A percentile compares a stretch with the other conserved stretches of the same genome.
phyloP scores from a whole-genome alignment of 176 grass and related monocot species.

The Ensete ventricosum region DNA sequence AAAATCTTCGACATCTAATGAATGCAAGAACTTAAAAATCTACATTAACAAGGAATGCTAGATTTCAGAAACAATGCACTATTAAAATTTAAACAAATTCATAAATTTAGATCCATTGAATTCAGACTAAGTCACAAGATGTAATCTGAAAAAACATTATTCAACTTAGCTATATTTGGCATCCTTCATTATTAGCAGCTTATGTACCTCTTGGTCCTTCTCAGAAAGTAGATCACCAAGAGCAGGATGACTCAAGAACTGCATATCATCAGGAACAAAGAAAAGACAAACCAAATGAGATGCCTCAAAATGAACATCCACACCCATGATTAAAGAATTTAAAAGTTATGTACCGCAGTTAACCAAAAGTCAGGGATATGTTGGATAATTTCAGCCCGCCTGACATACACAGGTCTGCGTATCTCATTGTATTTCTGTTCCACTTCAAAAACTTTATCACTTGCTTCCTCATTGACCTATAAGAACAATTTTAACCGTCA shows the following conservation, averaged over 20 bases:
- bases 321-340: neutral
- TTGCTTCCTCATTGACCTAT: constrained; percentile 93
- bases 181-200: neutral
- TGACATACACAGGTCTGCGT: constrained; percentile 72
- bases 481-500: neutral
- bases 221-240: constrained; percentile 59
- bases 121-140: neutral
- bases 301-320: neutral
- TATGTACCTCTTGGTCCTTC: constrained; percentile 58
- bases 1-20: constrained; percentile 60
- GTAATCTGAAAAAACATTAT: neutral
- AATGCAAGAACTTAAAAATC: constrained; percentile 78
- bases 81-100: neutral
- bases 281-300: neutral
- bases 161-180: neutral
- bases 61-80: neutral
- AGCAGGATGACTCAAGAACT: constrained; percentile 87
- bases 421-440: constrained; percentile 94
- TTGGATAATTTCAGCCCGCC: constrained; percentile 70
- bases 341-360: constrained; percentile 48
- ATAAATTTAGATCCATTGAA: neutral
- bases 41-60: constrained; percentile 24
- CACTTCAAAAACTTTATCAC: constrained; percentile 83
- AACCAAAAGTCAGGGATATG: constrained; percentile 87
- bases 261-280: constrained; percentile 13